Base-by-base conservation (phyloP, 495 filamentous ascomycete genomes). In the Chaetomidium leptoderma region DNA sequence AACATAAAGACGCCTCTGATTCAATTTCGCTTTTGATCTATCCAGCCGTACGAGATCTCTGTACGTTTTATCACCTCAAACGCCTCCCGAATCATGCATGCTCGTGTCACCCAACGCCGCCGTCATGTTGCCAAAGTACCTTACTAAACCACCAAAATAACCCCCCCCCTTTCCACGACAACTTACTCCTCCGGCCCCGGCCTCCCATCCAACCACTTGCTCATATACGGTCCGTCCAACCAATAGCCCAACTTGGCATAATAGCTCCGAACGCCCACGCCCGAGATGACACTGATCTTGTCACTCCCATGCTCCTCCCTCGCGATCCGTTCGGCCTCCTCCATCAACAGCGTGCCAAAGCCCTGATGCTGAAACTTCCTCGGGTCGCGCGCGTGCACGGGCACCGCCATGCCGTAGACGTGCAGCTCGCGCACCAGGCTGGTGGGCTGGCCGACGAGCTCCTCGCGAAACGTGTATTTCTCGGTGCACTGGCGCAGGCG, bases 281-380 rank as follows among this genome's bases (percentile, higher is more conserved):
- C 93, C 24, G 88, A 93, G 53, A 98, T 98, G 47, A 98, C 92
- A 67, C 86, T 88, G 53, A 98, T 95, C 80, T 98, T 98, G 35
- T 73, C 76, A 65, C 91, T 96, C 4, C 90, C 86, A 65, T 98
- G 93, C 72, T 98, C 93, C 52, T 96, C 85, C 43, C 90, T 81
- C 0, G 93, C 92, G 61, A 98, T 97, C 43, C 90, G 80, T 73
- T 98, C 95, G 1, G 93, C 93, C 74, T 97, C 91, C 70, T 97
- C 93, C 93, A 98, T 98, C 52, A 98, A 65, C 55, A 98, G 71
- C 3, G 95, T 97, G 26, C 93, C 93, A 64, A 95, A 98, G 0
- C 93, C 93, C 67, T 96, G 95, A 74, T 98, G 93, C 76, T 98
- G 93, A 74, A 96, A 97, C 71, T 98, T 98, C 67, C 85, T 83